Base-by-base conservation (phyloP, 805 yeast genomes). In the Suhomyces kilbournensis region DNA sequence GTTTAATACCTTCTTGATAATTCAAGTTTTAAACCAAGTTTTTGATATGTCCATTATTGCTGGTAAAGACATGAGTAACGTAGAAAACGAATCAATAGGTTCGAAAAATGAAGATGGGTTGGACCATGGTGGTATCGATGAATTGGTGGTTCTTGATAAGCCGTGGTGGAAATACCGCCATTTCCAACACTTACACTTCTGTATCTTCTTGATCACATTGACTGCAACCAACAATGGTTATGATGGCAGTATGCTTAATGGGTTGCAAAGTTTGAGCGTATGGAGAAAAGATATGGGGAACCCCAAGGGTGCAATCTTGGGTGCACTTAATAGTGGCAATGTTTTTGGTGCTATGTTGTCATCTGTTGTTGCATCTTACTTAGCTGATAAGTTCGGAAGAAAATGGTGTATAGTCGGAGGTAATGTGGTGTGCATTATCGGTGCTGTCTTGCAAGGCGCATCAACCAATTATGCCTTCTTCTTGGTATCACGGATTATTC, bases 221-320 rank as follows among this genome's bases (percentile, higher is more conserved):
- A 69, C 80, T 23, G 74, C 83, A 9, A 74, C 81, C 47, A 77
- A 76, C 56, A 74, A 55, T 44, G 67, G 67, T 3, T 63, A 60
- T 46, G 67, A 63, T 46, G 63, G 65, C 30, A 55, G 60, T 14
- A 68, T 80, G 71, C 64, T 80, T 59, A 80, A 80, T 56, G 81
- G 81, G 38, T 68, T 80, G 55, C 84, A 80, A 58, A 65, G 79
- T 7, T 69, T 77, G 58, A 54, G 61, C 1, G 60, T 62, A 28
- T 81, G 83, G 81, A 62, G 63, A 51, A 52, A 59, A 6, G 69
- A 67, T 38, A 71, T 79, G 63, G 61, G 60, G 12, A 46, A 55
- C 48, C 67, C 67, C 5, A 30, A 47, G 12, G 67, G 66, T 26
- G 56, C 53, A 22, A 56, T 39, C 17, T 53, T 63, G 49, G 67